phyloP scores from a whole-genome alignment of 345 rosid genomes.

The Rhodamnia argentea region DNA sequence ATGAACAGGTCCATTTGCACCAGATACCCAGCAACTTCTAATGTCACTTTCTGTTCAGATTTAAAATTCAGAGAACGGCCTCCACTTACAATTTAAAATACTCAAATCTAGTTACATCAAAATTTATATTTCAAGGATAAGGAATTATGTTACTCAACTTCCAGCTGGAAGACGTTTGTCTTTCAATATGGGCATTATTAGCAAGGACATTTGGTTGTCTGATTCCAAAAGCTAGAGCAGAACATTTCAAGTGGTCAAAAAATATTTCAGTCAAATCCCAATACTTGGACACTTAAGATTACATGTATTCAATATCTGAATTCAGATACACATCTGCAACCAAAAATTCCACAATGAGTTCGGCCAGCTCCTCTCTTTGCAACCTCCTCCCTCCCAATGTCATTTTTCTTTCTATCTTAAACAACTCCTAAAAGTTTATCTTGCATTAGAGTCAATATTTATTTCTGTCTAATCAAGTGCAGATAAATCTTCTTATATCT shows the following conservation, averaged over 20 bases:
- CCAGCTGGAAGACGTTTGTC: neutral
- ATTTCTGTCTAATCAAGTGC: neutral
- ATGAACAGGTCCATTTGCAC: neutral
- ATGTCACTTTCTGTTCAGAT: neutral
- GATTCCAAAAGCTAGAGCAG: neutral
- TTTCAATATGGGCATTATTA: neutral
- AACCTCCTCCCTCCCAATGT: neutral
- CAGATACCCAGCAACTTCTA: neutral
- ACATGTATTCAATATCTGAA: neutral
- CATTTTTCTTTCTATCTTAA: neutral
- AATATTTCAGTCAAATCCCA: neutral
- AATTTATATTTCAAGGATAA: neutral
- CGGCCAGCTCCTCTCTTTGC: neutral
- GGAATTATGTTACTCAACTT: neutral
- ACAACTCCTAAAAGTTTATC: neutral
- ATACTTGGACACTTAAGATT: neutral
- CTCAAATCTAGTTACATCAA: neutral
- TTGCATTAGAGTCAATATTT: neutral
- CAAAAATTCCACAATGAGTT: neutral
- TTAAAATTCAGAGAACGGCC: neutral
- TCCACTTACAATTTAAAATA: neutral
- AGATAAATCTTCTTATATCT: neutral
- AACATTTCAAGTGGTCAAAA: neutral
- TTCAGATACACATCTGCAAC: neutral
- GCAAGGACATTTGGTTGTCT: neutral